Percentiles rank a stretch among this genome's conserved stretches.
phyloP scores from a whole-genome alignment of 345 rosid genomes.

The Turnera subulata region DNA sequence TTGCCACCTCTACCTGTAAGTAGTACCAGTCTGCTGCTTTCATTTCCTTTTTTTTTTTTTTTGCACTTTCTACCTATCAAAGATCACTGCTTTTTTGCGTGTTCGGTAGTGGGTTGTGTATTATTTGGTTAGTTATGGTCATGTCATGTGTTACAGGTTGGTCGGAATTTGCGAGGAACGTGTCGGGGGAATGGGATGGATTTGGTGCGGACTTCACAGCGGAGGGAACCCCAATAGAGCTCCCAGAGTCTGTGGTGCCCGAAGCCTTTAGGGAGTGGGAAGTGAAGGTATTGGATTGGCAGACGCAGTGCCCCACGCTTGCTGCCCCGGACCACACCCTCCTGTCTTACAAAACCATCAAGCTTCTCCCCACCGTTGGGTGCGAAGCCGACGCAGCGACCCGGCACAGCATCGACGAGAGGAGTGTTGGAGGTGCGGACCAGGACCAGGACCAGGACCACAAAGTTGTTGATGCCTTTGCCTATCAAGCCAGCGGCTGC shows the following conservation, averaged over 20 bases:
- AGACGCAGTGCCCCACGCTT: conserved; percentile 93
- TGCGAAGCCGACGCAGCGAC: conserved; percentile 99
- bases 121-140: too few relatives aligned
- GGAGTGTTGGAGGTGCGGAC: conserved; percentile 36
- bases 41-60: too few relatives aligned
- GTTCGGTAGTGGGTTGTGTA: too few relatives aligned
- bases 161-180: conserved; percentile 65
- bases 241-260: conserved; percentile 83
- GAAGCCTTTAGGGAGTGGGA: conserved; percentile 97
- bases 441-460: conserved; percentile 1
- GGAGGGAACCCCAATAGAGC: conserved; percentile 66
- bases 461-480: conserved; percentile 43
- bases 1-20: conserved; percentile 21
- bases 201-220: conserved; percentile 81
- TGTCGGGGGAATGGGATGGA: conserved; percentile 98
- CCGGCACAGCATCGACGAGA: conserved; percentile 47
- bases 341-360: conserved; percentile 58
- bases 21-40: not conserved
- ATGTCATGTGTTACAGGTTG: conserved; percentile 39
- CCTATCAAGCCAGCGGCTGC: conserved; percentile 63
- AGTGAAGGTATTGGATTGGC: conserved; percentile 94
- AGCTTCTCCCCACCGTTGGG: conserved; percentile 93
- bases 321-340: conserved; percentile 40
- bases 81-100: too few relatives aligned
- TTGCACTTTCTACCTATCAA: too few relatives aligned